phyloP scores from a whole-genome alignment of 805 yeast species.

The Pichia cephalocereana region DNA sequence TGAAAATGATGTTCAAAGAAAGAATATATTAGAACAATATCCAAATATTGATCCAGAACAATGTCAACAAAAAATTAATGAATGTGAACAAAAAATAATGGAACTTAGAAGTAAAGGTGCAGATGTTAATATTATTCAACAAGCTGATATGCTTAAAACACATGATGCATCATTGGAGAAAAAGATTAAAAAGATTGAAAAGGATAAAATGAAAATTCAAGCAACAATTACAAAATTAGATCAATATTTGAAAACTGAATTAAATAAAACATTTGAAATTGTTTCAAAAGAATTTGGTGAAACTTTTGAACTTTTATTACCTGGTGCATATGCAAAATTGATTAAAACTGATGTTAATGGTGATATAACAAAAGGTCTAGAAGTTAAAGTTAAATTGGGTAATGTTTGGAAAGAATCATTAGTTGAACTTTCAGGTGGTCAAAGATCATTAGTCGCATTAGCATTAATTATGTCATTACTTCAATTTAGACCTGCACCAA shows the following conservation, averaged over 20 bases:
- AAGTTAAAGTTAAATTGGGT: constrained; percentile 83
- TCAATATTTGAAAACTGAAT: constrained; percentile 74
- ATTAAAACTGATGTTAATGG: constrained; percentile 64
- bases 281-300: constrained; percentile 86
- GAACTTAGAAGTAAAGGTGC: constrained; percentile 69
- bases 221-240: constrained; percentile 79
- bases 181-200: constrained; percentile 81
- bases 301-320: constrained; percentile 80
- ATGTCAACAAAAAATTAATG: constrained; percentile 46
- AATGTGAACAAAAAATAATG: constrained; percentile 49
- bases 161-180: constrained; percentile 67
- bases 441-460: constrained; percentile 85
- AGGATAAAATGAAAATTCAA: constrained; percentile 81
- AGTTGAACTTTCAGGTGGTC: constrained; percentile 96
- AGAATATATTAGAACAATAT: constrained; percentile 49
- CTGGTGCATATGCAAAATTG: constrained; percentile 82
- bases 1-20: constrained; percentile 48
- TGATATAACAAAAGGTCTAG: constrained; percentile 84
- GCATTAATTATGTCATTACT: constrained; percentile 86
- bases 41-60: constrained; percentile 56
- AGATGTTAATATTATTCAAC: constrained; percentile 77
- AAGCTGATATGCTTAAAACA: constrained; percentile 87
- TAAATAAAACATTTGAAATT: constrained; percentile 75
- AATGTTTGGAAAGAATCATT: constrained; percentile 92
- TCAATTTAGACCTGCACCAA: constrained; percentile 96